phyloP scores from a whole-genome alignment of 805 yeast species.

The Helenozyma baotianmanensis region DNA sequence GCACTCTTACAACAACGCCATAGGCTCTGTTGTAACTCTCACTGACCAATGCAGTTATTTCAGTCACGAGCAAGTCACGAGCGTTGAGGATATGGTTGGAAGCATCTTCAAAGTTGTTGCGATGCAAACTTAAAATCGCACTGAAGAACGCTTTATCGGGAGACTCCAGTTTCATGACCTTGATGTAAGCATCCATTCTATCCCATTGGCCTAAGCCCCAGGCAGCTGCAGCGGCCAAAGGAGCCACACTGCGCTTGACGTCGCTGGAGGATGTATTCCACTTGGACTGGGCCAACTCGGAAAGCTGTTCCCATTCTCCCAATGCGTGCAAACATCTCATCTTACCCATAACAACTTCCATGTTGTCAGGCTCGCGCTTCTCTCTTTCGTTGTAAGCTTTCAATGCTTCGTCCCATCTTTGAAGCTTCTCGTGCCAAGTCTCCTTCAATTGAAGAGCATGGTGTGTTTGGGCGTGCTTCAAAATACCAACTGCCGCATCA shows the following conservation, averaged over 20 bases:
- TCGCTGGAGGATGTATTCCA: slow-evolving; percentile 78
- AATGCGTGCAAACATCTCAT: slow-evolving; percentile 96
- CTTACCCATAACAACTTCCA: slow-evolving; percentile 93
- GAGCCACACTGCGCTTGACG: slow-evolving; percentile 80
- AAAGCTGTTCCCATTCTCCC: slow-evolving; percentile 97
- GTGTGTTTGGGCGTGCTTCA: slow-evolving; percentile 89
- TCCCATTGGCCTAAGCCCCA: slow-evolving; percentile 99
- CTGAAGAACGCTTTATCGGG: slow-evolving; percentile 95
- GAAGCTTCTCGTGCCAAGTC: slow-evolving; percentile 96
- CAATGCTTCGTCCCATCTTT: slow-evolving; percentile 97
- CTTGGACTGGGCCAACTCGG: slow-evolving; percentile 77
- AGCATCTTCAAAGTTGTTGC: slow-evolving; percentile 82
- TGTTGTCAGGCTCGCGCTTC: slow-evolving; percentile 55
- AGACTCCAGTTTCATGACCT: slow-evolving; percentile 85
- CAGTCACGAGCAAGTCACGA: slow-evolving; percentile 85
- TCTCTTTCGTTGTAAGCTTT: slow-evolving; percentile 83
- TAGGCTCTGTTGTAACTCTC: slow-evolving; percentile 97
- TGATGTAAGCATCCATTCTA: slow-evolving; percentile 84
- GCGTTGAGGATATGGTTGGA: slow-evolving; percentile 75
- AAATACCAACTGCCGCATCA: slow-evolving; percentile 95
- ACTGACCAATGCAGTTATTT: slow-evolving; percentile 87
- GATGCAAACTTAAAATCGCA: slow-evolving; percentile 80
- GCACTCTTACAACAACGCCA: slow-evolving; percentile 93
- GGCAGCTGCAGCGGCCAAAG: slow-evolving; percentile 97
- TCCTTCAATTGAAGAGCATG: slow-evolving; percentile 90